Percentiles rank a stretch among this genome's conserved stretches.
Conservation (phyloP, 2,329 filamentous ascomycete genomes). For the Trichothecium roseum region DNA sequence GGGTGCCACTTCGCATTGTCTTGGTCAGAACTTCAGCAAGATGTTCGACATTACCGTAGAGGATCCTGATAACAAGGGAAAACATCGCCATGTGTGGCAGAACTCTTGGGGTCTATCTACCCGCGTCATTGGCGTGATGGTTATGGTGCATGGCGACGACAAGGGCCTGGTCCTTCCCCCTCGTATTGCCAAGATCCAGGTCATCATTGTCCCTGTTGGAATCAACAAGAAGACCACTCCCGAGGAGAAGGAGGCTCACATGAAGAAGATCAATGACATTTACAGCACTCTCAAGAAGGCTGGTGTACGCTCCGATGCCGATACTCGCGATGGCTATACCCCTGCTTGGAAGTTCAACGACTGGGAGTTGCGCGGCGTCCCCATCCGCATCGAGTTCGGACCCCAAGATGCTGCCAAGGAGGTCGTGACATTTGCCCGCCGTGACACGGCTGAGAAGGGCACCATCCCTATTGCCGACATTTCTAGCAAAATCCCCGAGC, state of each 20-base stretch:
- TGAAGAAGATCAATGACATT: slow-evolving; percentile 65
- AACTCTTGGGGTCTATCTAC: slow-evolving; percentile 99
- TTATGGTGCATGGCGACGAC: slow-evolving; percentile 95
- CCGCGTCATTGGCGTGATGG: slow-evolving; percentile 95
- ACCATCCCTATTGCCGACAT: slow-evolving; percentile 69
- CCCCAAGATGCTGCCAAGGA: slow-evolving; percentile 85
- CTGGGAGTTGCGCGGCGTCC: slow-evolving; percentile 94
- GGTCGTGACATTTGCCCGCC: slow-evolving; percentile 75
- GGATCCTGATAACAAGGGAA: slow-evolving; percentile 72
- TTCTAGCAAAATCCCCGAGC: slow-evolving; percentile 59
- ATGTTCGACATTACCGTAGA: slow-evolving; percentile 99
- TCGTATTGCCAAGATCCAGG: slow-evolving; percentile 76
- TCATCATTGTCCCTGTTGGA: slow-evolving; percentile 82
- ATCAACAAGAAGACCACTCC: slow-evolving; percentile 79
- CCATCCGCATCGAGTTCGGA: slow-evolving; percentile 88
- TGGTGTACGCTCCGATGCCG: slow-evolving; percentile 68
- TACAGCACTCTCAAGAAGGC: slow-evolving; percentile 57
- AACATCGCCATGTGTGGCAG: slow-evolving; percentile 86
- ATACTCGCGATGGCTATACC: slow-evolving; percentile 82
- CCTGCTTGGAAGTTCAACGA: slow-evolving; percentile 99
- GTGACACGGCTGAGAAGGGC: slow-evolving; percentile 78
- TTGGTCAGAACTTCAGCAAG: slow-evolving; percentile 97
- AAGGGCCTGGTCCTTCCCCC: slow-evolving; percentile 91
- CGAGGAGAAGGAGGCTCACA: slow-evolving; percentile 67
- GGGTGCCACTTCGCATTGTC: slow-evolving; percentile 84